Evolutionary conservation across 192 early-diverging fungal genomes (phyloP), one percentile per base, ranked within the genome.

Genomic region (Geranomyces michiganensis): DNA sequence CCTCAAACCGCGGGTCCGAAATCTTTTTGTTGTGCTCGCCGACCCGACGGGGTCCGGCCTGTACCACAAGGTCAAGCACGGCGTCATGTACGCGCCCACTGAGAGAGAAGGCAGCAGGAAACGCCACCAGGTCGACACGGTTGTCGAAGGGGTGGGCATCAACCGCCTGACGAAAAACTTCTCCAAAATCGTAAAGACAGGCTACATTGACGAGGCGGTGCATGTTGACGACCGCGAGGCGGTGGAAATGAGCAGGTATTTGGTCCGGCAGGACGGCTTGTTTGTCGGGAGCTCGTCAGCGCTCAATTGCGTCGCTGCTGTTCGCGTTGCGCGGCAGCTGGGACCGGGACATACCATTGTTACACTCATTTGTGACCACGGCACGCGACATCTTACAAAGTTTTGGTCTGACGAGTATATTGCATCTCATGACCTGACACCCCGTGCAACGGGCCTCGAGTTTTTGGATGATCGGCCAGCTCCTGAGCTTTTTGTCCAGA

Each of bases 91-190:
- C 80, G 82, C 93, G 5, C 84, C 86, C 0, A 88, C 84, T 0
- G 96, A 99, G 73, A 84, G 88, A 41, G 97, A 99, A 73, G 97
- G 97, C 10, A 91, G 85, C 8, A 78, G 97, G 27, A 83, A 84
- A 53, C 89, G 97, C 9, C 95, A 99, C 78, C 97, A 99, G 74
- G 92, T 97, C n/a, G 97, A 99, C 72, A 92, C 97, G 31, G 85
- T 99, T 27, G 93, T 99, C 0, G 97, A 99, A 79, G 97, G 97
- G 6, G 87, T 99, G 9, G 97, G 97, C 0, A 90, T 97, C 67
- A 99, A 97, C 79, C 87, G 97, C 14, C 65, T 96, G 67, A 99
- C 97, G 6, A 77, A 83, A 10, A 99, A 99, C 72, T 94, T 97
- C 62, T 67, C 72, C n/a, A 83, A 78, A 13, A 74, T 84, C 36